A percentile compares a stretch with the other conserved stretches of the same genome.
phyloP scores from a whole-genome alignment of 1,284 basidiomycete genomes.

The Inonotus obliquus region DNA sequence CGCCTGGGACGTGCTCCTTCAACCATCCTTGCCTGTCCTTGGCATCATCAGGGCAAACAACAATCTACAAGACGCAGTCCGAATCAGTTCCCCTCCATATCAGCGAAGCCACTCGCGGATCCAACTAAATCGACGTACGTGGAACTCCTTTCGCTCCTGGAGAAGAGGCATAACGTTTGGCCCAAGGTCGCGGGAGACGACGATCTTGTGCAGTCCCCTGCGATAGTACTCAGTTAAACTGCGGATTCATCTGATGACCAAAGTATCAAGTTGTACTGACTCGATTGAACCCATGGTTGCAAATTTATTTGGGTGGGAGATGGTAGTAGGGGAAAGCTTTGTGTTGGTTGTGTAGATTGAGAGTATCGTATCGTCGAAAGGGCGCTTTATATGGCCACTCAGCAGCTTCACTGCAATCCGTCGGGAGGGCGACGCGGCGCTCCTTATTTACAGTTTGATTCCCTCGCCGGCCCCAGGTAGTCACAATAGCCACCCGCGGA shows the following conservation, averaged over 20 bases:
- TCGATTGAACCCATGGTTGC: constrained; percentile 14
- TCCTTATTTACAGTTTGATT: neutral
- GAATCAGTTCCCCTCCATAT: neutral
- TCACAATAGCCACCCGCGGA: constrained; percentile 1
- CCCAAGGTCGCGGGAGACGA: constrained; percentile 67
- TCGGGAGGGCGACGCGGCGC: constrained; percentile 5
- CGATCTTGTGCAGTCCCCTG: constrained; percentile 42
- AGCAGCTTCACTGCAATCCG: neutral
- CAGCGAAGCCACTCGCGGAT: neutral
- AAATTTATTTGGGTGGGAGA: neutral
- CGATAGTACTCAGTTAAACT: neutral
- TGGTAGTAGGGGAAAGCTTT: neutral
- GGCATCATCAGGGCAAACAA: constrained; percentile 68
- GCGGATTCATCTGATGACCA: neutral
- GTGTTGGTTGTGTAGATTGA: neutral
- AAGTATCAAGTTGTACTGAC: neutral
- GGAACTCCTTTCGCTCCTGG: constrained; percentile 43
- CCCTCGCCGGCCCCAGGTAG: neutral
- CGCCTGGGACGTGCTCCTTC: constrained; percentile 65
- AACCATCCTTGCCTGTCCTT: constrained; percentile 74
- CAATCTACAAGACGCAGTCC: constrained; percentile 40
- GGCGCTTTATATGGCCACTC: neutral
- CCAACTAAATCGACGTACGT: constrained; percentile 36
- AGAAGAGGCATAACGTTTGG: constrained; percentile 68
- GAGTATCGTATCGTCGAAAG: neutral